Evolutionary conservation across 164 flowering plant genomes (phyloP).

Genomic region (Kingdonia uniflora): DNA sequence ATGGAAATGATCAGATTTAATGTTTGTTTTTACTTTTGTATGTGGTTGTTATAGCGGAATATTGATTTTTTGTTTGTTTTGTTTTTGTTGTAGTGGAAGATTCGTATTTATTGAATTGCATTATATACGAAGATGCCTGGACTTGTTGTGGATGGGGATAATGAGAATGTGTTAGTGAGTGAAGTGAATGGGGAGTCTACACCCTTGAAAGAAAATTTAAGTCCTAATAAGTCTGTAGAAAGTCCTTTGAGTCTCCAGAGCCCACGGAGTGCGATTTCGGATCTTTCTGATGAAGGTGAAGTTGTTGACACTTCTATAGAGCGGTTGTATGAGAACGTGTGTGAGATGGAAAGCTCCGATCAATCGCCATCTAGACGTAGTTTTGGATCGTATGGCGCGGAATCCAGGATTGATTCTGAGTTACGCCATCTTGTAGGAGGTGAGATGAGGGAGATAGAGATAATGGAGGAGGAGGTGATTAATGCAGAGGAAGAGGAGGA

Average conservation of each 20-base stretch:
- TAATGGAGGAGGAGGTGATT: slow-evolving; percentile 35
- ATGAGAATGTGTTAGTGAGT: slow-evolving; percentile 30
- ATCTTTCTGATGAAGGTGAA: slow-evolving; percentile 23
- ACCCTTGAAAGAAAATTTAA: slow-evolving; percentile 30
- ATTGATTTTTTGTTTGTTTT: too few species aligned
- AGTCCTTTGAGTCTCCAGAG: slow-evolving; percentile 26
- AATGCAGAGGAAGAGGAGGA: slow-evolving; percentile 27
- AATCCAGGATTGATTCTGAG: slow-evolving; percentile 84
- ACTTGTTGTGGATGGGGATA: slow-evolving; percentile 41
- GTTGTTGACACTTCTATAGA: slow-evolving; percentile 67
- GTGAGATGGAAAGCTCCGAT: slow-evolving; percentile 87
- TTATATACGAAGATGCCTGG: slow-evolving; percentile 53
- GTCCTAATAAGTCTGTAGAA: slow-evolving; percentile 20
- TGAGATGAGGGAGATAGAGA: slow-evolving; percentile 62
- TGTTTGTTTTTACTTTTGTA: slow-evolving; percentile 1
- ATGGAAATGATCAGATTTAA: too few species aligned
- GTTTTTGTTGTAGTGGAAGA: too few species aligned
- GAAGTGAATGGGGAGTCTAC: slow-evolving; percentile 30
- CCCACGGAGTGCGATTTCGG: slow-evolving; percentile 16
- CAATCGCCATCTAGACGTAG: slow-evolving; percentile 68
- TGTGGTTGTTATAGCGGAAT: neutral
- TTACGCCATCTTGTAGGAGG: slow-evolving; percentile 79
- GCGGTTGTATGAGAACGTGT: slow-evolving; percentile 68
- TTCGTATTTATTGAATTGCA: too few species aligned
- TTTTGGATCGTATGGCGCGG: slow-evolving; percentile 66